Evolutionary conservation across 805 yeast genomes (phyloP), one percentile per base, ranked within the genome.

Genomic region (Diddensiella caesifluorescens): DNA sequence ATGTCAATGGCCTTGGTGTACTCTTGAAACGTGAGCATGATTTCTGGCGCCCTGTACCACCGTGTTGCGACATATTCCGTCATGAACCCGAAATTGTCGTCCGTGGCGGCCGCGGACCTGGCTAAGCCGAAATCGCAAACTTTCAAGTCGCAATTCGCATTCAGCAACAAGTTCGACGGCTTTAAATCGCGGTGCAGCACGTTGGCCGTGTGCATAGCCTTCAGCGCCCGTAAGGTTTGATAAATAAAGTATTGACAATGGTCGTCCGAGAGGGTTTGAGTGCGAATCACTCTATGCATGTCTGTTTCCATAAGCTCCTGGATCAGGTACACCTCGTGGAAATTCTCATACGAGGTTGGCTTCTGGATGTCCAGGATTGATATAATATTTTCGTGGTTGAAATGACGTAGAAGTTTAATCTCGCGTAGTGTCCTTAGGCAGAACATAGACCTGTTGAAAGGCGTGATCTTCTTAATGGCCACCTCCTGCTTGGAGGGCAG

Each of bases 41-140:
- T 88, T 56, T 90, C 97, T 0, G 97, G 97, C 0, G 97, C 97
- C 43, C 97, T 71, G 63, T 90, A 90, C 97, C 97, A 90, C 51
- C 97, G 70, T 3, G 97, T 90, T 6, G 97, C 97, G 33, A 90
- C 97, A 60, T 92, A 92, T 62, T 90, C 97, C 1, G 98, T 92
- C 70, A 90, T 68, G 56, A 87, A 90, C n/a, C 95, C 97, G 23
- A 84, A 83, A 53, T 88, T 87, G 53, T 80, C 84, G 46, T 80
- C 89, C 0, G 88, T 84, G 46, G 79, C 79, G 6, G 87, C 78
- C 52, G 83, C 88, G 27, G 97, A 95, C 60, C 97, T 75, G 1
- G 97, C 97, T 45, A 90, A 71, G 13, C 98, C 97, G 62, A 90
- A 90, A 64, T 92, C 98, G 68, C 97, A 90, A 38, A 90, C 86